Conservation (phyloP, 257 asterid genomes). For the Coffea canephora region DNA sequence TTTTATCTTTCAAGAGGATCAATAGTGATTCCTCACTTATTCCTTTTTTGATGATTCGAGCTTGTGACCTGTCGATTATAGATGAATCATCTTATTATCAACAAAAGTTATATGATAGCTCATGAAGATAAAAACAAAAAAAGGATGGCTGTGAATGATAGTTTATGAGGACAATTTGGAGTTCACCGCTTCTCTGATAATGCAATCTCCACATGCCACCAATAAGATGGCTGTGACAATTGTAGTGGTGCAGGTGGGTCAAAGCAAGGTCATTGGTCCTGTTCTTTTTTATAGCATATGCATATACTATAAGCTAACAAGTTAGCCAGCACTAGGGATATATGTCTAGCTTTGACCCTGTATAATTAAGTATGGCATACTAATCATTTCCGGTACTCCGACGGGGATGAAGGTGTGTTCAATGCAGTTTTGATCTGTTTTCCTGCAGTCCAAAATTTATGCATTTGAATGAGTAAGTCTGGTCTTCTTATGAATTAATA, state of each 20-base stretch:
- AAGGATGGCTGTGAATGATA: neutral
- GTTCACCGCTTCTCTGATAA: neutral
- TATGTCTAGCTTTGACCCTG: neutral
- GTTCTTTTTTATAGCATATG: neutral
- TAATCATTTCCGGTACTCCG: neutral
- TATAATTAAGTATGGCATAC: neutral
- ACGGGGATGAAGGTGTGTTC: neutral
- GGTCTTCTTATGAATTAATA: neutral
- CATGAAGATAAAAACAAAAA: no score
- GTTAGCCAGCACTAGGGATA: neutral
- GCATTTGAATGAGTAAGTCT: neutral
- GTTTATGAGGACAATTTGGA: neutral
- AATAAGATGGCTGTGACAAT: neutral
- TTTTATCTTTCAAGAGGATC: no score
- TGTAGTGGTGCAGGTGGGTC: neutral
- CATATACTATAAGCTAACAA: neutral
- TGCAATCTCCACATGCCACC: neutral
- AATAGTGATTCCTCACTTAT: no score
- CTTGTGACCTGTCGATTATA: no score
- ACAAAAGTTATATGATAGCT: no score
- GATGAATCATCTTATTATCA: no score
- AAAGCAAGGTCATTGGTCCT: neutral
- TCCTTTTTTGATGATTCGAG: no score
- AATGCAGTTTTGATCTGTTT: neutral
- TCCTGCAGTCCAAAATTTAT: neutral